Base-by-base conservation (phyloP, 164 flowering plant species). In the Berberis vulgaris region DNA sequence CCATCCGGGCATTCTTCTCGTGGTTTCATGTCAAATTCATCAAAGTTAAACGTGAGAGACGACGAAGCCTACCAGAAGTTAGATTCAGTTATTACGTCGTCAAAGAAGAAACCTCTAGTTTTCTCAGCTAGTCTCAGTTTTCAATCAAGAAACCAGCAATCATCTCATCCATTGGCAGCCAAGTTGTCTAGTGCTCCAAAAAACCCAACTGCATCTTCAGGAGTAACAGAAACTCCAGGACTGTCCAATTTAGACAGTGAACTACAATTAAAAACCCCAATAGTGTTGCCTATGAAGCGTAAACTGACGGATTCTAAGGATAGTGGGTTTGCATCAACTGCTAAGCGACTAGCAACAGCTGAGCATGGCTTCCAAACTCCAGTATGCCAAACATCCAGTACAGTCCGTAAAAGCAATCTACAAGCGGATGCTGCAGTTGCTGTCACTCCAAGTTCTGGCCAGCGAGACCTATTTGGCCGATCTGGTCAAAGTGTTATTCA, bases 291-390 rank as follows among this genome's bases (percentile, higher is more conserved):
- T 45, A 65, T 82, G 84, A 95, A 95, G 73, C 78, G 99, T 49
- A 95, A 95, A 68, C 63, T 81, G n/a, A 78, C 77, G 12, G 99
- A 94, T 8, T 47, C 71, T 12, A 87, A 79, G 71, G 96, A 88
- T 67, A 40, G 38, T 61, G 84, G 76, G 12, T 64, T 63, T 44
- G 60, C 78, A 59, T 60, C 86, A 49, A 78, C 85, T 44, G 77
- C 47, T 6, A 95, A 95, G 76, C 86, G 94, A 54, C 65, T 77
- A 40, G 74, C 80, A 66, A 73, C 81, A 4, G 66, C 78, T 60
- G 99, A 91, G 41, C 77, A 60, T 60, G 79, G 78, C 43, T 65
- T 82, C 49, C 82, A 77, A n/a, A 79, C 90, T 70, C 89, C 89
- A 39, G 69, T 66, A 61, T 79, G 71, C 71, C 78, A 72, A 7